These are phyloP conservation scores for Gonapodya prolifera DNA, from an alignment of 192 early-diverging fungal genomes.

Conservation along the genomic window DNA sequence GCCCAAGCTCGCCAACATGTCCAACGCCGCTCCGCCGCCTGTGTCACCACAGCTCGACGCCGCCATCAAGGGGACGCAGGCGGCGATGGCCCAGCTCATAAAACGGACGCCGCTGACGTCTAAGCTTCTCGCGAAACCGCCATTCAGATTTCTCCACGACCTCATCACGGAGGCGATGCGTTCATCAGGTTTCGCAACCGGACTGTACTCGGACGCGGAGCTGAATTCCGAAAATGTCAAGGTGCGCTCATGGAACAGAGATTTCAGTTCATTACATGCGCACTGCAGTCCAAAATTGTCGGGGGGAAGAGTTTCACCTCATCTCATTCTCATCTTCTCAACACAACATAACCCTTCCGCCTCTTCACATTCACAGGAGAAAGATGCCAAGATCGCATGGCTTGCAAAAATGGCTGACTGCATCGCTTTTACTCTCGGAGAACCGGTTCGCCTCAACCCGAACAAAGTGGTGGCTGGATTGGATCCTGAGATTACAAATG, in stretches of 20 bases:
- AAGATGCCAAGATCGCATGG: conserved; percentile 42
- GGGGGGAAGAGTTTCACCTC: not conserved
- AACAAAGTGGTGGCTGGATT: conserved; percentile 44
- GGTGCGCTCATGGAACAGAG: conserved; percentile 11
- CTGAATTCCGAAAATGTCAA: conserved; percentile 39
- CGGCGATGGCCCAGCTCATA: not conserved
- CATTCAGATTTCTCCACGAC: conserved; percentile 46
- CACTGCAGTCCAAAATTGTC: not conserved
- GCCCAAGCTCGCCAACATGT: too few relatives aligned
- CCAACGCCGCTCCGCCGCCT: too few relatives aligned
- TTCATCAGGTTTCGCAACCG: conserved; percentile 19
- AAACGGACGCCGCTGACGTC: conserved; percentile 27
- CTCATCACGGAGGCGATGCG: conserved; percentile 32
- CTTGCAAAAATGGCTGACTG: conserved; percentile 36
- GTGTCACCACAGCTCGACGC: not conserved
- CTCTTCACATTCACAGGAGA: conserved; percentile 23
- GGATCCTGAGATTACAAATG: conserved; percentile 43
- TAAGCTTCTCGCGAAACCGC: conserved; percentile 46
- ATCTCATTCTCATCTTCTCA: not conserved
- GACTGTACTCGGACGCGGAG: conserved; percentile 33
- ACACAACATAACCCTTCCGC: not conserved
- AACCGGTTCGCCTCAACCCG: conserved; percentile 30
- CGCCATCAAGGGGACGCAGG: not conserved
- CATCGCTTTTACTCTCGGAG: conserved; percentile 27
- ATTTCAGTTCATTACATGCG: not conserved